Base-by-base conservation (phyloP, 352 stramenopile genomes). In the Pythium insidiosum region DNA sequence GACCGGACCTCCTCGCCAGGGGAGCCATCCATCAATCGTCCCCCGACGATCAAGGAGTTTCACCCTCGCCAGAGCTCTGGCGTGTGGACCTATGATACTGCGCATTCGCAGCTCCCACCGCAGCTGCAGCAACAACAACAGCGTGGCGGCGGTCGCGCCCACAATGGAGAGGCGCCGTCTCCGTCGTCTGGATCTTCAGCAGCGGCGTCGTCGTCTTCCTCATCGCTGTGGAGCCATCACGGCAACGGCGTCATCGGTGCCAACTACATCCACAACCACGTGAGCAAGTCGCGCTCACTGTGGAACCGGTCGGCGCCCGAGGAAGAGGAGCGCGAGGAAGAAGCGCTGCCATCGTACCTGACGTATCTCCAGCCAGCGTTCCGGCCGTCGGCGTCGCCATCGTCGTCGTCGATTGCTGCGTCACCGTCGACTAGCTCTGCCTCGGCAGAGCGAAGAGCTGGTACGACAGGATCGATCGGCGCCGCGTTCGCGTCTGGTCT, bases 301-400 rank as follows among this genome's bases (percentile, higher is more conserved):
- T 85, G 73, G 73, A 79, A 68, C 49, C 68, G 73, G 44, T 68
- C 76, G 65, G 73, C 65, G 35, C 63, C 67, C 0, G 69, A 73
- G 23, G 74, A 87, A 47, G 74, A 87, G 43, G 74, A 87, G 43
- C 63, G 71, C 25, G 71, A 84, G 37, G 74, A 87, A 46, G 74
- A 87, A 45, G 74, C 74, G 16, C 49, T 87, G 18, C 74, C 74
- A 1, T 79, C 74, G 23, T 87, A 87, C 37, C 47, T 87, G 21
- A 84, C 74, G 29, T 87, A 87, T 41, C 51, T 82, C 21, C 64
- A 78, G 37, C 63, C 69, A 7, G 45, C 66, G 43, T 81, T 80
- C 53, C n/a, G n/a, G 13, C 21, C 37, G n/a, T n/a, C n/a, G n/a
- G n/a, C n/a, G n/a, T n/a, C n/a, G n/a, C n/a, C n/a, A n/a, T n/a